Percentiles rank a stretch among this genome's conserved stretches.
Conservation (phyloP, 768 basidiomycete genomes). For the Butyriboletus loyo region DNA sequence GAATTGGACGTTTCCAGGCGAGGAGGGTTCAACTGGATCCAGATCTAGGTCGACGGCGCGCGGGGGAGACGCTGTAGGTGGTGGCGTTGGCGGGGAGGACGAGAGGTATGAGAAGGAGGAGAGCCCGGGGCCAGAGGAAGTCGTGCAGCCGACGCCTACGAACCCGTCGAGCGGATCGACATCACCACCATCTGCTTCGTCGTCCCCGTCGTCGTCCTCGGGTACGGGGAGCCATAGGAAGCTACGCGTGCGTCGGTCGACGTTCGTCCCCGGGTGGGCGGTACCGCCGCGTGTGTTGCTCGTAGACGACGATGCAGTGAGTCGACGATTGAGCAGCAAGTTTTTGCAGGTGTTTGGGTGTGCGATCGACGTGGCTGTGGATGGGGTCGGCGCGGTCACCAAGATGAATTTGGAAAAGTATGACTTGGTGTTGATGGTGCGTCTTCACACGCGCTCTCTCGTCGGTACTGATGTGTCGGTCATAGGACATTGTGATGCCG, state of each 20-base stretch:
- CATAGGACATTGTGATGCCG: constrained; percentile 96
- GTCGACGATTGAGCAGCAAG: constrained; percentile 82
- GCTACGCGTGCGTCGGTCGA: constrained; percentile 68
- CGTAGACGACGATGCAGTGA: constrained; percentile 95
- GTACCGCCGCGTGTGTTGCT: constrained; percentile 87
- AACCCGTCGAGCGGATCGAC: constrained; percentile 18
- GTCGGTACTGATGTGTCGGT: too few relatives aligned
- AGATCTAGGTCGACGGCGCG: constrained; percentile 11
- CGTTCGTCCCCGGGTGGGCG: constrained; percentile 88
- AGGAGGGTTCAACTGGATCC: constrained; percentile 14
- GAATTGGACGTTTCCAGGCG: constrained; percentile 57
- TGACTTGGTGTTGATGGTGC: constrained; percentile 95
- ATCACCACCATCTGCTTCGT: constrained; percentile 15
- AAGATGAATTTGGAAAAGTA: constrained; percentile 98
- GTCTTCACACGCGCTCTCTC: constrained; percentile 4
- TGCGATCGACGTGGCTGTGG: constrained; percentile 90
- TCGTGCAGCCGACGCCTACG: constrained; percentile 39
- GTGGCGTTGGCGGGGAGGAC: constrained; percentile 13
- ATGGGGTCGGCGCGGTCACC: constrained; percentile 87
- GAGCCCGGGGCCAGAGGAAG: constrained; percentile 34
- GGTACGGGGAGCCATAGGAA: constrained; percentile 33
- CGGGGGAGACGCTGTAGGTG: constrained; percentile 22
- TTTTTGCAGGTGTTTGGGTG: constrained; percentile 96
- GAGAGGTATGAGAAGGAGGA: constrained; percentile 26
- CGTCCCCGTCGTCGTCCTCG: constrained; percentile 8